phyloP scores from a whole-genome alignment of 805 yeast species.

The Saturnispora besseyi region DNA sequence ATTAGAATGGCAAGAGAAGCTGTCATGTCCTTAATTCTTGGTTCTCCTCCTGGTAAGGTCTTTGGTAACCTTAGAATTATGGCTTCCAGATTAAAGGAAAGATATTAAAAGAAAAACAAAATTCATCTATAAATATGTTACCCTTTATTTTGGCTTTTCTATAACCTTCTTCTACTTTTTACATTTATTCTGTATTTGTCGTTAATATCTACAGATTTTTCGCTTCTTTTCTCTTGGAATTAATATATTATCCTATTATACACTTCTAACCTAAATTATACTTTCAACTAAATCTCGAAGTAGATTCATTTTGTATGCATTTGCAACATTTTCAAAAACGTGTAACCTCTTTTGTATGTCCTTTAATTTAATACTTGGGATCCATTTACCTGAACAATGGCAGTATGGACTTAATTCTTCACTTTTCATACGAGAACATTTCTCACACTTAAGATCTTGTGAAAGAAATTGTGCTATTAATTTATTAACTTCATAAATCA shows the following conservation, averaged over 20 bases:
- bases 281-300: slow-evolving; percentile 30
- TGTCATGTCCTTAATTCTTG: slow-evolving; percentile 87
- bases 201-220: neutral
- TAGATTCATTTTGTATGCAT: slow-evolving; percentile 50
- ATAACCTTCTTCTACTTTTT: neutral
- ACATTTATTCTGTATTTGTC: neutral
- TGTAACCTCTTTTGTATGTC: slow-evolving; percentile 37
- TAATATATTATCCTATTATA: neutral
- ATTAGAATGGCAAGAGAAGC: slow-evolving; percentile 98
- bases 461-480: slow-evolving; percentile 50
- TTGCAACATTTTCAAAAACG: slow-evolving; percentile 51
- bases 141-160: neutral
- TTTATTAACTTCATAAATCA: slow-evolving; percentile 56
- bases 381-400: slow-evolving; percentile 84
- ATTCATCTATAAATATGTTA: neutral
- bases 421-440: slow-evolving; percentile 60
- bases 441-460: slow-evolving; percentile 77
- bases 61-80: slow-evolving; percentile 95
- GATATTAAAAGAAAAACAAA: slow-evolving; percentile 42
- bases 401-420: slow-evolving; percentile 69
- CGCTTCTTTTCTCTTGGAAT: neutral
- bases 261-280: neutral
- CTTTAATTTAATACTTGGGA: slow-evolving; percentile 39
- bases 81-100: slow-evolving; percentile 94
- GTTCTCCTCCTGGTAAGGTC: slow-evolving; percentile 97